Evolutionary conservation across 2,329 filamentous ascomycete genomes (phyloP), one percentile per base, ranked within the genome.

Genomic region (Chrysosporium keratinophilum): DNA sequence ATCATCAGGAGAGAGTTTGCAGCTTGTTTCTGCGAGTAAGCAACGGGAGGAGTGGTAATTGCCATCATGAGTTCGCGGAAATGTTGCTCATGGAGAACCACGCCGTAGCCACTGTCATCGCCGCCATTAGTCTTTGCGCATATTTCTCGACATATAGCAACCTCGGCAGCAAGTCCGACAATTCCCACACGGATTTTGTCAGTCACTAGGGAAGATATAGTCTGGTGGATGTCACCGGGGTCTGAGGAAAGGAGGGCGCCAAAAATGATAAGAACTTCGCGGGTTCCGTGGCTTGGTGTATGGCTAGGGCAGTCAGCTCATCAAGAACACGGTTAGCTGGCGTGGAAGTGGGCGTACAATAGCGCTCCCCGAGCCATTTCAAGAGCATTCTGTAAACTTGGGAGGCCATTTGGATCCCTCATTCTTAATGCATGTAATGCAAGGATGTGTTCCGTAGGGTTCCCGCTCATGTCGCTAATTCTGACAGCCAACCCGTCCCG

Each of bases 171-270:
- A 40, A 98, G 80, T 0, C 93, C 93, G 53, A 98, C 87, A 51
- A 98, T 82, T 41, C 85, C 85, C 10, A 96, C 88, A 14, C 88
- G 83, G 62, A 98, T 89, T 54, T 84, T 83, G 69, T 97, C 89
- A 59, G 78, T 75, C 40, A 95, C 80, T 31, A 96, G 84, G 35
- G 80, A 79, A 48, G 77, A 75, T 64, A 97, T 88, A 0, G 91
- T 97, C 61, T 89, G 82, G 72, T 95, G 88, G 56, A 98, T 96
- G 68, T 98, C 93, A 56, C 90, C 89, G 0, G 93, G 93, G 64
- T 98, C 93, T 61, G 87, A 86, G 34, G 88, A 91, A 41, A 95
- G 79, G 5, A 98, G 78, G 10, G 91, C 91, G 39, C 93, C 93
- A 66, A 93, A 95, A 47, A 97, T 81, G 55, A 98, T 82, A 35